Conservation (phyloP, 192 early-diverging fungal genomes). For the Gaertneriomyces semiglobifer region DNA sequence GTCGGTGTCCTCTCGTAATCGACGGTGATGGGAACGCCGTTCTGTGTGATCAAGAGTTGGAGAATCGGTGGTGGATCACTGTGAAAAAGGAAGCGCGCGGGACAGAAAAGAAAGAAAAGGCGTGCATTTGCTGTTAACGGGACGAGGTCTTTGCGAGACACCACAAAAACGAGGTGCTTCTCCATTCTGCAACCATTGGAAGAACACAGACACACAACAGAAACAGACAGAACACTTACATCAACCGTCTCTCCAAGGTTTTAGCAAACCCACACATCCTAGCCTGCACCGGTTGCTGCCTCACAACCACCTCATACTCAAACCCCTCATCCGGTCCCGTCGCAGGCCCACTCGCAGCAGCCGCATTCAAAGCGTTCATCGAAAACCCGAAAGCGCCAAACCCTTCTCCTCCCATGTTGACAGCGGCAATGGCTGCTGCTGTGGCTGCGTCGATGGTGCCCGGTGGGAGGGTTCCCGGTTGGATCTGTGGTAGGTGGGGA, state of each 20-base stretch:
- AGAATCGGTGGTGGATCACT: constrained; percentile 36
- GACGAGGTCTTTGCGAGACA: no score
- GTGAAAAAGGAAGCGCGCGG: no score
- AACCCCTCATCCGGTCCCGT: no score
- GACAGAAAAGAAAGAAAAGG: constrained; percentile 2
- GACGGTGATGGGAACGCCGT: not conserved
- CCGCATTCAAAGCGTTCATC: no score
- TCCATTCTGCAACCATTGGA: no score
- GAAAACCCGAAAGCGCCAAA: no score
- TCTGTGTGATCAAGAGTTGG: constrained; percentile 27
- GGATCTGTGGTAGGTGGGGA: no score
- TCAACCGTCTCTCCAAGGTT: constrained; percentile 27
- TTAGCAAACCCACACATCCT: constrained; percentile 42
- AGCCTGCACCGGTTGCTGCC: constrained; percentile 39
- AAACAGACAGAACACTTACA: constrained; percentile 30
- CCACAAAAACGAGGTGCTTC: no score
- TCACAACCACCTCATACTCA: constrained; percentile 32
- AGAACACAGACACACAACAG: not conserved
- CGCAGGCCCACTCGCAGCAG: no score
- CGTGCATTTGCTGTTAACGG: no score
- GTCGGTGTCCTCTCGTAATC: constrained; percentile 13
- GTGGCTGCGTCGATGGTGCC: constrained; percentile 1
- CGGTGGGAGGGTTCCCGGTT: no score
- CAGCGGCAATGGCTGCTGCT: constrained; percentile 5
- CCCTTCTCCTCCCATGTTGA: no score